These are phyloP conservation scores for Auricularia sp. DNA, from an alignment of 768 basidiomycete species.

Conservation along the genomic window DNA sequence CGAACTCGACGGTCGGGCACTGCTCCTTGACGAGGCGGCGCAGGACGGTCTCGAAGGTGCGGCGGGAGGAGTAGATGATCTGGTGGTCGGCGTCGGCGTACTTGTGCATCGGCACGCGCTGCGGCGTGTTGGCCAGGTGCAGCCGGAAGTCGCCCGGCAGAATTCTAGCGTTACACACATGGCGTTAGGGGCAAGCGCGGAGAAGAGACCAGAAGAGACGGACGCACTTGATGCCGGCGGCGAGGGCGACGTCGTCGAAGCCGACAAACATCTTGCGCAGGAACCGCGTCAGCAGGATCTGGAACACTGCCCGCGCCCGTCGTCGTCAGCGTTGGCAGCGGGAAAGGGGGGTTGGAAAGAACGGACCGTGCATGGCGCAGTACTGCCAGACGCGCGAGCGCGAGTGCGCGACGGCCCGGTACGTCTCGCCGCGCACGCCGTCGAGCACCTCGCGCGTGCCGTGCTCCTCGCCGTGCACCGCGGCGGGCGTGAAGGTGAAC, in stretches of 20 bases:
- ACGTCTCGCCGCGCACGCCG: neutral
- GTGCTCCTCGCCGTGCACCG: neutral
- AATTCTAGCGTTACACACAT: neutral
- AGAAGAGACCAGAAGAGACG: neutral
- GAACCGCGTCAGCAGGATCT: neutral
- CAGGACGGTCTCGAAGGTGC: neutral
- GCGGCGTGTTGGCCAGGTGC: neutral
- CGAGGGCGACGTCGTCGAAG: neutral
- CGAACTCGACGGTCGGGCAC: neutral
- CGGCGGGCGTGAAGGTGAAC: conserved; percentile 2
- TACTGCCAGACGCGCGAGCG: neutral
- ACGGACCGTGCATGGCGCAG: neutral
- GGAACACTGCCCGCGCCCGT: neutral
- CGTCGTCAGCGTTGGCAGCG: neutral
- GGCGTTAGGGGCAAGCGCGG: neutral
- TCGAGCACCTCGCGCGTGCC: neutral
- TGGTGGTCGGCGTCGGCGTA: neutral
- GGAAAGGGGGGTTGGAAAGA: neutral
- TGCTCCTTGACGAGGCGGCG: neutral
- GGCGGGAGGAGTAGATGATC: neutral
- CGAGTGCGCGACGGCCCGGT: neutral
- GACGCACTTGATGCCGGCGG: neutral
- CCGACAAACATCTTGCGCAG: neutral
- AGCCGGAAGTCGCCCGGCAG: neutral
- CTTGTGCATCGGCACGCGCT: neutral